Conservation (phyloP, 106 monocot genomes). For the Dioscorea alata region DNA sequence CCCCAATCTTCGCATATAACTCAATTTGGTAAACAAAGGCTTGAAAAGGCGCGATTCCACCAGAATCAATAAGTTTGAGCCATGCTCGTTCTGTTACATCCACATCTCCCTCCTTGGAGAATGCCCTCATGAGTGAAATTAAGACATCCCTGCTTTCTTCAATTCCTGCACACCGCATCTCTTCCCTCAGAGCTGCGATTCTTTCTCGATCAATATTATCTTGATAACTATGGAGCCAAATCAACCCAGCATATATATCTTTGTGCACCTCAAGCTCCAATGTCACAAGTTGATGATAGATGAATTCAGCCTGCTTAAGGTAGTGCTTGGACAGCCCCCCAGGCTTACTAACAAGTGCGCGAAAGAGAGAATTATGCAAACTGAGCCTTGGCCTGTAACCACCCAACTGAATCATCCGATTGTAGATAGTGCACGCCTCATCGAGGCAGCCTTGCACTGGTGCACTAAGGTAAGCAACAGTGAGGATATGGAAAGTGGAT, state of each 20-base stretch:
- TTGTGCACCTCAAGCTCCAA: constrained; percentile 47
- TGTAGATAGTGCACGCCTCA: constrained; percentile 82
- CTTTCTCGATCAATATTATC: constrained; percentile 63
- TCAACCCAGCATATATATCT: constrained; percentile 76
- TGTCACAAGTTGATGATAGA: constrained; percentile 73
- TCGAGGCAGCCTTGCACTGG: constrained; percentile 58
- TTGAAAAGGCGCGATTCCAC: constrained; percentile 46
- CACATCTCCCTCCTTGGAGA: constrained; percentile 63
- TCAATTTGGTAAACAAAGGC: constrained; percentile 85
- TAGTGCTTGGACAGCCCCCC: constrained; percentile 48
- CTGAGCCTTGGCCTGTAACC: constrained; percentile 74
- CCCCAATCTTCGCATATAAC: constrained; percentile 46
- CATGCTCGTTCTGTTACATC: constrained; percentile 65
- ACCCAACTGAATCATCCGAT: constrained; percentile 79
- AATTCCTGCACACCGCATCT: constrained; percentile 48
- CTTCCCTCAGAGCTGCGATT: constrained; percentile 52
- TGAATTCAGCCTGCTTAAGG: constrained; percentile 79
- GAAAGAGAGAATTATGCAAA: constrained; percentile 85
- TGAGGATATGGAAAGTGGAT: constrained; percentile 80
- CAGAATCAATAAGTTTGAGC: constrained; percentile 47
- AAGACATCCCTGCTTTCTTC: constrained; percentile 64
- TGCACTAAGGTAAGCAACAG: constrained; percentile 70
- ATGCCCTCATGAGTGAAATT: constrained; percentile 73
- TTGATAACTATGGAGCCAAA: constrained; percentile 94
- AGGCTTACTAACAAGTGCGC: constrained; percentile 48